These are phyloP conservation scores for Climacium dendroides DNA, from an alignment of 225 moss, liverwort and hornwort genomes.

Conservation along the genomic window DNA sequence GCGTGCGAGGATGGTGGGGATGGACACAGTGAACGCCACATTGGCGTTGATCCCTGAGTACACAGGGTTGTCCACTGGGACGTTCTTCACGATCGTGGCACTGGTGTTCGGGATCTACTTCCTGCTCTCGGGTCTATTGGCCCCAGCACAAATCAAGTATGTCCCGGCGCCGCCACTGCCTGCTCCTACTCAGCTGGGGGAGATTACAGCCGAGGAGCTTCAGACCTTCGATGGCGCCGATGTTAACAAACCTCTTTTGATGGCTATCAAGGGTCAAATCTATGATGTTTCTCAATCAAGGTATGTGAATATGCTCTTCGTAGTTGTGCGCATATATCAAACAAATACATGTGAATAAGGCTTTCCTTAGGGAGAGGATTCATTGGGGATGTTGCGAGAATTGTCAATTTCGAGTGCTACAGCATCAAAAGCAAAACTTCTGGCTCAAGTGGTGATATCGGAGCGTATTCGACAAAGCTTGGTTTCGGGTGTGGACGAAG, in stretches of 20 bases:
- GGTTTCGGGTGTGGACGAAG: background rate
- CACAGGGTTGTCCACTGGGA: constrained; percentile 18
- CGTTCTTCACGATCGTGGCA: constrained; percentile 26
- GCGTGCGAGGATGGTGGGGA: background rate
- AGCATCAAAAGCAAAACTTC: background rate
- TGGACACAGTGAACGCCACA: constrained; percentile 2
- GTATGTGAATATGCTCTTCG: background rate
- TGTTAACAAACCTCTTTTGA: constrained; percentile 20
- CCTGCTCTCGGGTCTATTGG: constrained; percentile 7
- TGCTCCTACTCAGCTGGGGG: constrained; percentile 23
- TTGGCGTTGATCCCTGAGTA: constrained; percentile 18
- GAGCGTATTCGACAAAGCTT: background rate
- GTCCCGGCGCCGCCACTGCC: background rate
- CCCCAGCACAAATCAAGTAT: background rate
- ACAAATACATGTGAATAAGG: background rate
- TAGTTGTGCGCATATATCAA: background rate
- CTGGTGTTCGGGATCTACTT: constrained; percentile 19
- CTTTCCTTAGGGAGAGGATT: background rate
- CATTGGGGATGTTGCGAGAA: background rate
- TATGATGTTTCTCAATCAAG: constrained; percentile 55
- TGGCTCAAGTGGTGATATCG: background rate
- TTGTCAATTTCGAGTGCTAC: background rate
- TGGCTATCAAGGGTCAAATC: constrained; percentile 50
- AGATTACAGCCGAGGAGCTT: constrained; percentile 27
- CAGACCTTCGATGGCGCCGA: constrained; percentile 25